Conservation (phyloP, 495 filamentous ascomycete genomes). For the Sphaerosporella brunnea region DNA sequence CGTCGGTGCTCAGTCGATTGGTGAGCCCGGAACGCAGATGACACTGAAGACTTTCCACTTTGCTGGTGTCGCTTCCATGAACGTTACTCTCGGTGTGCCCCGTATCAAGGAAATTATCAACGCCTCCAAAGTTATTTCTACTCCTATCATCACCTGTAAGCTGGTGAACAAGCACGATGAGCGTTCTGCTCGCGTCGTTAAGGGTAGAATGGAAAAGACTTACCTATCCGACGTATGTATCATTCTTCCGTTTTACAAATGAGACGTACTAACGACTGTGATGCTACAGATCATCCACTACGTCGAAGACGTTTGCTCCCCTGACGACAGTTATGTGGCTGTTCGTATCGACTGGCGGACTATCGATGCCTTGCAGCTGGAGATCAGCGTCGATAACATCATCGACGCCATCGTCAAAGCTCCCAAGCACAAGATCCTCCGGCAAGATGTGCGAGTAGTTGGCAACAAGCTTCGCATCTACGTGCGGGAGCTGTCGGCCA, state of each 20-base stretch:
- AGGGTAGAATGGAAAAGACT: conserved; percentile 81
- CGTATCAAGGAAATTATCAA: conserved; percentile 99
- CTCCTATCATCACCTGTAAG: conserved; percentile 75
- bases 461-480: conserved; percentile 37
- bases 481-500: conserved; percentile 26
- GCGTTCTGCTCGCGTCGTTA: conserved; percentile 64
- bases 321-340: conserved; percentile 49
- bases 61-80: conserved; percentile 97
- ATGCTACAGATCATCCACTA: conserved; percentile 43
- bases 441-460: conserved; percentile 35
- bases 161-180: conserved; percentile 52
- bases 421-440: conserved; percentile 55
- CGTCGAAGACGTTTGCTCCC: conserved; percentile 69
- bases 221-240: conserved; percentile 44
- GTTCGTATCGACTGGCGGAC: conserved; percentile 61
- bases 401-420: conserved; percentile 49
- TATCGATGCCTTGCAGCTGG: conserved; percentile 59
- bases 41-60: conserved; percentile 99
- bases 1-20: conserved; percentile 92
- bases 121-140: conserved; percentile 79
- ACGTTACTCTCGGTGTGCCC: conserved; percentile 93
- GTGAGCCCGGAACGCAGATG: conserved; percentile 98
- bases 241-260: not conserved
- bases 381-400: conserved; percentile 52
- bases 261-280: not conserved